phyloP scores from a whole-genome alignment of 1,284 basidiomycete species.

The Stereum hirsutum region DNA sequence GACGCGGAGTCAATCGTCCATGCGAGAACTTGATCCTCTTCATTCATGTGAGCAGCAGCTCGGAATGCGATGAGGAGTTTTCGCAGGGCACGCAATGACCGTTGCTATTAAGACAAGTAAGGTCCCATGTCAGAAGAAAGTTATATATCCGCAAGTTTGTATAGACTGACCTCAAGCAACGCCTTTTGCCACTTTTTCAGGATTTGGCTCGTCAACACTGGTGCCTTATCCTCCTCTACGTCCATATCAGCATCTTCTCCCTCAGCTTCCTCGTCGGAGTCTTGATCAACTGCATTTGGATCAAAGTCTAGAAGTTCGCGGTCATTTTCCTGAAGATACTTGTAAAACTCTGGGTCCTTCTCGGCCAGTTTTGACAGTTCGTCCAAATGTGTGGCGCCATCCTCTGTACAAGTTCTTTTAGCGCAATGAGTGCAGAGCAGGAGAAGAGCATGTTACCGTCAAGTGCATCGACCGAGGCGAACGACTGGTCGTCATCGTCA shows the following conservation, averaged over 20 bases:
- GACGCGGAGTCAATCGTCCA: conserved; percentile 78
- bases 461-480: conserved; percentile 68
- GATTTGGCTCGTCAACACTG: conserved; percentile 68
- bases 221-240: conserved; percentile 35
- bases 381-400: conserved; percentile 64
- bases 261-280: conserved; percentile 30
- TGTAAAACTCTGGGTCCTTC: conserved; percentile 98
- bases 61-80: conserved; percentile 87
- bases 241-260: conserved; percentile 33
- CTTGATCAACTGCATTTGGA: conserved; percentile 22
- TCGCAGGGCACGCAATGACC: conserved; percentile 78
- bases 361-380: conserved; percentile 89
- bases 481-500: conserved; percentile 57
- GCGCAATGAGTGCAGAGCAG: conserved; percentile 1
- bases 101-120: conserved; percentile 45
- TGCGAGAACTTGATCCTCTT: conserved; percentile 67
- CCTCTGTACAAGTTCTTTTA: conserved; percentile 30
- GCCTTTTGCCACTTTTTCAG: conserved; percentile 84
- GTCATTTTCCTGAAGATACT: conserved; percentile 96
- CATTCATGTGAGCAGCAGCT: conserved; percentile 83
- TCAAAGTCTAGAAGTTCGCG: conserved; percentile 80
- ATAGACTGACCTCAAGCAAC: conserved; percentile 65
- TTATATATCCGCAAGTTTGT: not conserved
- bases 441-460: conserved; percentile 38
- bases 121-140: not conserved